A percentile compares a stretch with the other conserved stretches of the same genome.
These are phyloP conservation scores for Scytalidium sp. DNA, from an alignment of 2,329 filamentous ascomycete genomes.

Conservation along the genomic window DNA sequence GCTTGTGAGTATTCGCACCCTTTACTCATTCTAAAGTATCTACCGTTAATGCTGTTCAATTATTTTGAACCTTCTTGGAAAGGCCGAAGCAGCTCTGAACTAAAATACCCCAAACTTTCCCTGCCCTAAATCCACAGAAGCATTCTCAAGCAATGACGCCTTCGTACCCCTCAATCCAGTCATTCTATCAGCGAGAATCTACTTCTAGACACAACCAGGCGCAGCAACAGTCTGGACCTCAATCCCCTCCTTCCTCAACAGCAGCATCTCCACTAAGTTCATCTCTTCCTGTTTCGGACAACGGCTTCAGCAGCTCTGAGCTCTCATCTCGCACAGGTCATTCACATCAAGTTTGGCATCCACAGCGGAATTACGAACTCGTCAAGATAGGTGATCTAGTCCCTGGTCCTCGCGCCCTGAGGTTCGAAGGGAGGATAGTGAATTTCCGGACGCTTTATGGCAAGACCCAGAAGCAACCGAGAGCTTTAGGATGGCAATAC, in stretches of 20 bases:
- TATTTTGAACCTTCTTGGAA: too few species aligned
- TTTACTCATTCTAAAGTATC: too few species aligned
- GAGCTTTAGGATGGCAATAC: conserved; percentile 49
- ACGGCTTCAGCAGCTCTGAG: conserved; percentile 52
- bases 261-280: conserved; percentile 1
- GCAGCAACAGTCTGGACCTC: too few species aligned
- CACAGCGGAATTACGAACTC: conserved; percentile 43
- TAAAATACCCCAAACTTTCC: background rate
- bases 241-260: background rate
- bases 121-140: background rate
- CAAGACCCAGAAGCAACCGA: conserved; percentile 37
- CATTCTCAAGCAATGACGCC: conserved; percentile 9
- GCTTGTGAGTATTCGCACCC: too few species aligned
- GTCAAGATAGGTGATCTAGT: conserved; percentile 43
- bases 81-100: too few species aligned
- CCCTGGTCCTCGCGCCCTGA: conserved; percentile 46
- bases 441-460: conserved; percentile 47
- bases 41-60: too few species aligned
- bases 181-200: conserved; percentile 23
- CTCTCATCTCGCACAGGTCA: conserved; percentile 36
- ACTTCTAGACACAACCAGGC: too few species aligned
- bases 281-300: conserved; percentile 26
- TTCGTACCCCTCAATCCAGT: conserved; percentile 23
- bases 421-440: conserved; percentile 52
- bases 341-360: conserved; percentile 35